These are phyloP conservation scores for Irpex sp. DNA, from an alignment of 1,284 basidiomycete genomes.

Conservation along the genomic window DNA sequence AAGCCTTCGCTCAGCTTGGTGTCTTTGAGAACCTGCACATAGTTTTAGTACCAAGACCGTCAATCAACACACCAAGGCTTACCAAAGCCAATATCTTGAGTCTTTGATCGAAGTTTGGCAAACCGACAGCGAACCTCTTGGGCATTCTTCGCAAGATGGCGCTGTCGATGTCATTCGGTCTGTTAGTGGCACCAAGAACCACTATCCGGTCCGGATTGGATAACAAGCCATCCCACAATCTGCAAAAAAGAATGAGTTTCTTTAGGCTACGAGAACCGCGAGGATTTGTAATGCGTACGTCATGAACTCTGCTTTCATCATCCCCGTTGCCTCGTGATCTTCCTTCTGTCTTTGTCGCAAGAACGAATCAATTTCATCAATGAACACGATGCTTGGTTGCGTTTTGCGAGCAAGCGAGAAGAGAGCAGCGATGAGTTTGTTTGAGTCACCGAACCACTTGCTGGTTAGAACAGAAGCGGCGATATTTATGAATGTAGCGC, in stretches of 20 bases:
- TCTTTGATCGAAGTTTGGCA: conserved; percentile 83
- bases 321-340: conserved; percentile 97
- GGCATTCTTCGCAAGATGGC: conserved; percentile 97
- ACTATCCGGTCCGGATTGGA: conserved; percentile 84
- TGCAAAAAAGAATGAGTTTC: conserved; percentile 27
- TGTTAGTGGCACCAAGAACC: conserved; percentile 94
- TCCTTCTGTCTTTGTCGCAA: conserved; percentile 83
- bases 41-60: neutral
- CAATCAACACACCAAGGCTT: conserved; percentile 19
- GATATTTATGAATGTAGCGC: conserved; percentile 95
- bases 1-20: conserved; percentile 70
- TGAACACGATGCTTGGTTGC: conserved; percentile 78
- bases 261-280: neutral
- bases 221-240: conserved; percentile 95
- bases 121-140: conserved; percentile 88
- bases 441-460: conserved; percentile 98
- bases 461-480: conserved; percentile 77
- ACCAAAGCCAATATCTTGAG: conserved; percentile 88
- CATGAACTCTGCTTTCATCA: conserved; percentile 99
- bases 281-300: conserved; percentile 56
- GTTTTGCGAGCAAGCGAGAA: conserved; percentile 76
- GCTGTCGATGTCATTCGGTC: conserved; percentile 93
- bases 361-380: conserved; percentile 87
- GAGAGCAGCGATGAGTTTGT: conserved; percentile 91
- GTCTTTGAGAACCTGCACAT: conserved; percentile 77